These are phyloP conservation scores for Hirschioporus abietinus DNA, from an alignment of 768 basidiomycete species.

Conservation along the genomic window DNA sequence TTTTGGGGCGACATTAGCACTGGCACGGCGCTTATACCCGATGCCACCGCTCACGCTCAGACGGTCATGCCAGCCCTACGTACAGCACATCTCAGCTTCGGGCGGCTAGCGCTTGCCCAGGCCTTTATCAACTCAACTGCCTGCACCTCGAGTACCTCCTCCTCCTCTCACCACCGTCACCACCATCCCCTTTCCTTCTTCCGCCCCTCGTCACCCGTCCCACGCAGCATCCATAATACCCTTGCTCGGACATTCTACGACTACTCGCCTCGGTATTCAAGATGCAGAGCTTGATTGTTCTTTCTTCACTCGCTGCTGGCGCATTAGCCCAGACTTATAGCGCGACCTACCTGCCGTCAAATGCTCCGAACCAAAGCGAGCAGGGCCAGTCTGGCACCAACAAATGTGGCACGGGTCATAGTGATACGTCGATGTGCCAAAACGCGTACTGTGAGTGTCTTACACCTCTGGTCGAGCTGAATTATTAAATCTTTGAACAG, in stretches of 20 bases:
- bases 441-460: constrained; percentile 48
- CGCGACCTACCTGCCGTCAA: constrained; percentile 9
- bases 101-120: background rate
- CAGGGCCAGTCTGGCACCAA: constrained; percentile 61
- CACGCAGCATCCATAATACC: background rate
- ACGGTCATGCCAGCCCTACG: background rate
- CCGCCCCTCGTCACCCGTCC: background rate
- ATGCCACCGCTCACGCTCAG: background rate
- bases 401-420: constrained; percentile 53
- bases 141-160: background rate
- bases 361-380: constrained; percentile 40
- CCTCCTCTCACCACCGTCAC: background rate
- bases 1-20: background rate
- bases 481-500: constrained; percentile 22
- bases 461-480: background rate
- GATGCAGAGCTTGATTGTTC: background rate
- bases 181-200: background rate
- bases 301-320: background rate
- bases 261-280: background rate
- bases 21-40: background rate
- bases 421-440: constrained; percentile 61
- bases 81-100: background rate
- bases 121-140: background rate
- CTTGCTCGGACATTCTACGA: background rate
- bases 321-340: constrained; percentile 8